Base-by-base conservation (phyloP, 495 filamentous ascomycete species). In the Penicillium herquei region DNA sequence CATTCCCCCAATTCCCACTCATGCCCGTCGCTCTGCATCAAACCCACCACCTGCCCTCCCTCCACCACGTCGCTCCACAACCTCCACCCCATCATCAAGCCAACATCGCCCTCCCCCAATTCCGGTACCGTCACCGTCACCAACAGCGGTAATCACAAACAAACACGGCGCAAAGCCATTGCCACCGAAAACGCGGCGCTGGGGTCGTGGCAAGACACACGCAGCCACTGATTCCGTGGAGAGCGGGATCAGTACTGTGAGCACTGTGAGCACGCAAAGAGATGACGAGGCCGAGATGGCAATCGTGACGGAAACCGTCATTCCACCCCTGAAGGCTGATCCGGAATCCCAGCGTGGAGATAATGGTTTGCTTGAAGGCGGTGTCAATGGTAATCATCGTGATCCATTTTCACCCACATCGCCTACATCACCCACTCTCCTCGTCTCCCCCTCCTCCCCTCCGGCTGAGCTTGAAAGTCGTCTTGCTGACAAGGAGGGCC, bases 31-130 rank as follows among this genome's bases (percentile, higher is more conserved):
- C 50, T 72, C 73, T 7, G 70, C 61, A 17, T 76, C 73, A 18
- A 72, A 74, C 39, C 70, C 73, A 11, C 70, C 73, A 5, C 73
- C 73, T 1, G 73, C 72, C 12, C 59, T 76, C 12, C 73, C 73
- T 12, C 73, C 73, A 26, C 73, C 73, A 11, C 64, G 73, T 18
- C 72, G 73, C 33, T 74, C 70, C 12, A 49, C 55, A 11, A 50
- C 59, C n/a, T 54, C 55, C 16, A 64, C 57, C 17, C 58, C 67
- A 39, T 55, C 60, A 49, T 62, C 56, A 17, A 53, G 67, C 59
- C 66, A 75, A 31, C 64, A 63, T 41, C 58, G 66, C 17, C 65
- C 50, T n/a, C n/a, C 34, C 16, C 40, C 40, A 10, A 14, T 41
- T 13, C 34, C 40, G 26, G 9, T 41, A 26, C 7, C 51, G 13